Percentiles rank a stretch among this genome's conserved stretches.
phyloP scores from a whole-genome alignment of 1,284 basidiomycete species.

The Apiotrichum mycotoxinovorans region DNA sequence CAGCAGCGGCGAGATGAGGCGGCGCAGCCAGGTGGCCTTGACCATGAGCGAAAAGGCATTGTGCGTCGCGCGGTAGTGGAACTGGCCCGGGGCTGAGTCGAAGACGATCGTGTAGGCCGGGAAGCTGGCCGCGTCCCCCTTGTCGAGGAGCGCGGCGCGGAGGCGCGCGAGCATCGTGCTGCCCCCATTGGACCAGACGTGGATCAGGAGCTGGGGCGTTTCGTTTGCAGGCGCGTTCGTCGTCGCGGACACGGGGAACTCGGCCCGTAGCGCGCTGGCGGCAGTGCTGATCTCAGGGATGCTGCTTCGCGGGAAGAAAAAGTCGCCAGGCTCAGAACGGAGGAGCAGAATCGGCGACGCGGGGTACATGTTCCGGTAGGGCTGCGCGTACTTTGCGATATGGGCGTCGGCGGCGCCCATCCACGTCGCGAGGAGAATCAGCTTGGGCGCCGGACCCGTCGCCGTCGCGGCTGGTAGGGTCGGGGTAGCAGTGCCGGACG shows the following conservation, averaged over 20 bases:
- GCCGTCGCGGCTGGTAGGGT: no score
- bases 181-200: slow-evolving; percentile 21
- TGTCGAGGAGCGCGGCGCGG: not conserved
- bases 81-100: slow-evolving; percentile 16
- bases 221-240: not conserved
- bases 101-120: slow-evolving; percentile 14
- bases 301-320: slow-evolving; percentile 1
- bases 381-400: slow-evolving; percentile 18
- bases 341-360: slow-evolving; percentile 14
- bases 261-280: not conserved
- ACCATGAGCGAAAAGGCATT: slow-evolving; percentile 7
- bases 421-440: slow-evolving; percentile 20
- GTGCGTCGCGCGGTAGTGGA: slow-evolving; percentile 7
- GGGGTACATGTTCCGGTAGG: slow-evolving; percentile 14
- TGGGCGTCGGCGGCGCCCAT: slow-evolving; percentile 14
- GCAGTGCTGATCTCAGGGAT: not conserved
- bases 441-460: slow-evolving; percentile 1
- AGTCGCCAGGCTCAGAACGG: slow-evolving; percentile 11
- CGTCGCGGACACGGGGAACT: not conserved
- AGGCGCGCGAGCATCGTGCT: slow-evolving; percentile 2
- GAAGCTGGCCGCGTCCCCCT: not conserved
- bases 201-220: slow-evolving; percentile 12
- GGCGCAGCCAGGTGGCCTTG: not conserved
- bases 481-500: no score
- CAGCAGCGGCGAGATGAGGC: slow-evolving; percentile 9